Percentiles rank a stretch among this genome's conserved stretches.
Conservation (phyloP, 2,329 filamentous ascomycete genomes). For the Penicillium carneum region DNA sequence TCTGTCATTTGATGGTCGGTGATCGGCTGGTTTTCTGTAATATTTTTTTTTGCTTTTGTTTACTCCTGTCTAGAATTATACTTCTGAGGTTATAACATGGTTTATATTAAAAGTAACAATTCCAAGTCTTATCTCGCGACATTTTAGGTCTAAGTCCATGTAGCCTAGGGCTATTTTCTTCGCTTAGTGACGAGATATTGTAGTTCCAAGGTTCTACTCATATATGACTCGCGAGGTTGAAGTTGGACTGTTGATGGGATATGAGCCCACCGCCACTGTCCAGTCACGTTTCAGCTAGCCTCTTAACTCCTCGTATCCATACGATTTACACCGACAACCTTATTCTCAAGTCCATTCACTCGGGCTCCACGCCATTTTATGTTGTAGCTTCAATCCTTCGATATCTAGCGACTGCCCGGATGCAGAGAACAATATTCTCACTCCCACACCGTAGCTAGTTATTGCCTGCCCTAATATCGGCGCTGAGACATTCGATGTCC, state of each 20-base stretch:
- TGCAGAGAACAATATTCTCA: too few species aligned
- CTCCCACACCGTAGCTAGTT: too few species aligned
- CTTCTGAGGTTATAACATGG: background rate
- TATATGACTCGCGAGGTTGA: background rate
- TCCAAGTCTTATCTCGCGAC: background rate
- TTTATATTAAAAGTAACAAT: background rate
- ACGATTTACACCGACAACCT: background rate
- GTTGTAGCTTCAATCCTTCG: too few species aligned
- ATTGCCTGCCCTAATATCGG: too few species aligned
- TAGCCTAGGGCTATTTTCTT: background rate
- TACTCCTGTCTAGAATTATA: background rate
- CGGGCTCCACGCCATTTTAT: too few species aligned
- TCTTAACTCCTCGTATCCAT: background rate
- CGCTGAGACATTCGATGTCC: background rate
- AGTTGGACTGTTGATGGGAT: background rate
- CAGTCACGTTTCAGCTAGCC: background rate
- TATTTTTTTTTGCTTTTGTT: conserved; percentile 24
- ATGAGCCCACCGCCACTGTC: too few species aligned
- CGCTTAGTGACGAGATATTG: too few species aligned
- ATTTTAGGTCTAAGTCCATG: background rate
- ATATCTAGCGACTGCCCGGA: too few species aligned
- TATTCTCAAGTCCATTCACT: background rate
- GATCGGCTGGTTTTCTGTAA: conserved; percentile 18
- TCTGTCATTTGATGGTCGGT: conserved; percentile 11
- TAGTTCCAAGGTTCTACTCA: background rate